Conservation (phyloP, 2,329 filamentous ascomycete species). For the Albifimbria verrucaria region DNA sequence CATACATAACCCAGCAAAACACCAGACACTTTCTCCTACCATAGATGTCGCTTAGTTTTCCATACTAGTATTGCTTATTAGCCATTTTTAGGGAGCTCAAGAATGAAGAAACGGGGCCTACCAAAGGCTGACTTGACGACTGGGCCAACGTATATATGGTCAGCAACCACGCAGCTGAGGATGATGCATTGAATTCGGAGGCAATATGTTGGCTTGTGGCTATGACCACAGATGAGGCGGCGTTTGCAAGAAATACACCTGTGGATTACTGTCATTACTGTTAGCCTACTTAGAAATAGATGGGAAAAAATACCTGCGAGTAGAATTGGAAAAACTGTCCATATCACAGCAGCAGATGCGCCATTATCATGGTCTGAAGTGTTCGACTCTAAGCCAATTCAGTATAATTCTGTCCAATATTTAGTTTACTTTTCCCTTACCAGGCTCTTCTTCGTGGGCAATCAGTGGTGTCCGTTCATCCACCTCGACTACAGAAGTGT, state of each 20-base stretch:
- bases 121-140: conserved; percentile 5
- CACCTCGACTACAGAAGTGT: too few species aligned
- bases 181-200: conserved; percentile 6
- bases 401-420: too few species aligned
- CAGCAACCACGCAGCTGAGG: conserved; percentile 6
- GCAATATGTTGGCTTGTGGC: conserved; percentile 11
- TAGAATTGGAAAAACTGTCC: conserved; percentile 4
- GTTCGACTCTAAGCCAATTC: not conserved
- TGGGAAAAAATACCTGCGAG: not conserved
- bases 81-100: too few species aligned
- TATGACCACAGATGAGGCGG: conserved; percentile 9
- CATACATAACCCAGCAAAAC: conserved; percentile 7
- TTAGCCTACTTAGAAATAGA: too few species aligned
- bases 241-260: conserved; percentile 11
- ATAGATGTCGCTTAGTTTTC: conserved; percentile 9
- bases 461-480: too few species aligned
- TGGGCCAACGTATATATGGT: conserved; percentile 6
- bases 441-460: too few species aligned
- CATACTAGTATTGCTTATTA: conserved; percentile 1
- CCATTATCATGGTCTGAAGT: not conserved
- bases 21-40: conserved; percentile 4
- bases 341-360: not conserved
- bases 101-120: too few species aligned
- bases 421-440: too few species aligned
- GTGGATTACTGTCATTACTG: not conserved